phyloP scores from a whole-genome alignment of 805 yeast genomes.

The Clavispora asparagi region DNA sequence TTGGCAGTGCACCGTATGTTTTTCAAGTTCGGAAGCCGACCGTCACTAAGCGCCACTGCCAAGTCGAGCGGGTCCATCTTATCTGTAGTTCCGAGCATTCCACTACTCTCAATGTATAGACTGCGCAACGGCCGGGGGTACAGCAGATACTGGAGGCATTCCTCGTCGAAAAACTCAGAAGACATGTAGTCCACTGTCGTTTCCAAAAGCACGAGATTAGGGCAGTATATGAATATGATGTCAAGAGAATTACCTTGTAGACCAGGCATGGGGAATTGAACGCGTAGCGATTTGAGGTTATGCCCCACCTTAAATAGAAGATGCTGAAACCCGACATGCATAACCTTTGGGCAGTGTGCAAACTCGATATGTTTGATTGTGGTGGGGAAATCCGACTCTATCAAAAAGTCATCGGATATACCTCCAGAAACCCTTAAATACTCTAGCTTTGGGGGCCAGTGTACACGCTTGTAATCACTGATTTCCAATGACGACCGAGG shows the following conservation, averaged over 20 bases:
- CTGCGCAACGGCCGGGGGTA: conserved; percentile 48
- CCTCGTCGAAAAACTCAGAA: conserved; percentile 32
- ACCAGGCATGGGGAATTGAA: conserved; percentile 87
- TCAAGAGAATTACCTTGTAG: conserved; percentile 68
- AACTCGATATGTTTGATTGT: conserved; percentile 69
- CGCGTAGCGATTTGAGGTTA: conserved; percentile 54
- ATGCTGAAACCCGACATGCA: conserved; percentile 57
- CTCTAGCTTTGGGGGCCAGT: conserved; percentile 78
- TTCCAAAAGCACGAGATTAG: conserved; percentile 57
- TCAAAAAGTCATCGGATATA: conserved; percentile 72
- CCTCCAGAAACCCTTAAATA: conserved; percentile 84
- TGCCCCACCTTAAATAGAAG: conserved; percentile 63
- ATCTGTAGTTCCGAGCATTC: conserved; percentile 76
- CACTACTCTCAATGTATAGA: conserved; percentile 75
- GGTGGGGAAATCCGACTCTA: conserved; percentile 63
- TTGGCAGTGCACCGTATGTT: conserved; percentile 65
- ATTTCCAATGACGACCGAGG: conserved; percentile 84
- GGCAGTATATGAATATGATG: conserved; percentile 68
- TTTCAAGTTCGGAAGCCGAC: conserved; percentile 62
- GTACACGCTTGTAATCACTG: conserved; percentile 44
- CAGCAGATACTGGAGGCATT: conserved; percentile 19
- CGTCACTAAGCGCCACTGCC: conserved; percentile 77
- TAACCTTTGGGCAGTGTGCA: conserved; percentile 81
- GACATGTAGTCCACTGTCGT: conserved; percentile 78
- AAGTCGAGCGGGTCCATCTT: conserved; percentile 86